Conservation (phyloP, 352 stramenopile genomes). For the Phytophthora palmivora region DNA sequence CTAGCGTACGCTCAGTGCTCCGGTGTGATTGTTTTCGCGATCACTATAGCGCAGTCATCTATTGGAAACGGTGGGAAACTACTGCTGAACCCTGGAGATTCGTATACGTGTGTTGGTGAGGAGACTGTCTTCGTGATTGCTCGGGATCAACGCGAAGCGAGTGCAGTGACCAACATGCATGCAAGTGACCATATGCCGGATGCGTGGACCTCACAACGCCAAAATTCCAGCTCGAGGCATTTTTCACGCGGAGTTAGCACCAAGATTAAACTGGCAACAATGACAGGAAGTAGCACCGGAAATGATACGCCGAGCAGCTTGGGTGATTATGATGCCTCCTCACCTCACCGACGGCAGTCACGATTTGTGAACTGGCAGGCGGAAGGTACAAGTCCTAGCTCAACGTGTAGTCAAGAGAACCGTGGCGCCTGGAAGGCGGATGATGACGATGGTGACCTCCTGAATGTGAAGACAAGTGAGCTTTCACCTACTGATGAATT, state of each 20-base stretch:
- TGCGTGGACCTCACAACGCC: conserved; percentile 30
- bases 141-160: conserved; percentile 41
- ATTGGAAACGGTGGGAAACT: conserved; percentile 43
- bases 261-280: conserved; percentile 18
- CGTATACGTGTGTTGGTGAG: conserved; percentile 70
- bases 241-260: conserved; percentile 24
- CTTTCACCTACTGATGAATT: conserved; percentile 13
- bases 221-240: conserved; percentile 14
- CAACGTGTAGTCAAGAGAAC: conserved; percentile 23
- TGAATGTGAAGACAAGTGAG: conserved; percentile 18
- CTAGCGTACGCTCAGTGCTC: conserved; percentile 75
- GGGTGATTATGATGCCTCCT: conserved; percentile 12
- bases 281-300: conserved; percentile 31
- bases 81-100: conserved; percentile 76
- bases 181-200: conserved; percentile 24
- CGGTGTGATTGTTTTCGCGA: conserved; percentile 77
- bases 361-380: conserved; percentile 38
- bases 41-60: conserved; percentile 40
- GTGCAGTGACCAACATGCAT: conserved; percentile 32
- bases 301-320: conserved; percentile 25
- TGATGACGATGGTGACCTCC: conserved; percentile 25
- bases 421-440: conserved; percentile 19
- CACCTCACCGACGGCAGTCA: conserved; percentile 25
- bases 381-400: conserved; percentile 12
- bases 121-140: conserved; percentile 81